phyloP scores from a whole-genome alignment of 495 filamentous ascomycete genomes.

The Delitschia confertaspora region DNA sequence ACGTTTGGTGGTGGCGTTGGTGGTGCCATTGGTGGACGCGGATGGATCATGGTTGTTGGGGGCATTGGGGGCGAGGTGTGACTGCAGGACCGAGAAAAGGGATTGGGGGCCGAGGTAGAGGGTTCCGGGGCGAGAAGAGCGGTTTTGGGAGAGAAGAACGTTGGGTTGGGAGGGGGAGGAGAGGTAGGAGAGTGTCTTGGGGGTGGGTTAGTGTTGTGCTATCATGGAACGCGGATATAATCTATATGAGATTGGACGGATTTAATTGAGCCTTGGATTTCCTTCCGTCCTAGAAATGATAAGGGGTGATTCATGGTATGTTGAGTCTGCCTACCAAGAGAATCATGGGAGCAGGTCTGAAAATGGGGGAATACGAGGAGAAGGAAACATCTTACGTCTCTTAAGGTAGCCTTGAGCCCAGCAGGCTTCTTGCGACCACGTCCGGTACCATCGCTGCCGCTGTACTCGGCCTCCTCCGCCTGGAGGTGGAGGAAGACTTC shows the following conservation, averaged over 20 bases:
- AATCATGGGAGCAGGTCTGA: not conserved
- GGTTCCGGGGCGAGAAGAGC: slow-evolving; percentile 11
- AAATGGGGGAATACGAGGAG: not conserved
- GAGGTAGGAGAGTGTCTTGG: slow-evolving; percentile 14
- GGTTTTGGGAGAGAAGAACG: not conserved
- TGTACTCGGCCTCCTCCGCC: slow-evolving; percentile 16
- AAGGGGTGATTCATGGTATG: too few relatives aligned
- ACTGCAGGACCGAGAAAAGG: slow-evolving; percentile 15
- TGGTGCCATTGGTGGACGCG: too few relatives aligned
- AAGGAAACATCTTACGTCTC: slow-evolving; percentile 9
- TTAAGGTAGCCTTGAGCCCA: slow-evolving; percentile 7
- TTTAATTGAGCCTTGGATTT: too few relatives aligned
- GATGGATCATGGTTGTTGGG: slow-evolving; percentile 19
- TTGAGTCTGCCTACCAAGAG: too few relatives aligned
- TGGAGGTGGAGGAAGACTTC: slow-evolving; percentile 24
- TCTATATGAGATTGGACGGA: too few relatives aligned
- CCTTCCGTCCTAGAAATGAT: too few relatives aligned
- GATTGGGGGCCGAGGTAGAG: slow-evolving; percentile 18
- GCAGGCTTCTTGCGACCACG: slow-evolving; percentile 6
- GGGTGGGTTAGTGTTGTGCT: not conserved
- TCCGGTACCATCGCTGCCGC: slow-evolving; percentile 8
- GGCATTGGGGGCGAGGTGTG: too few relatives aligned
- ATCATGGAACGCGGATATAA: not conserved
- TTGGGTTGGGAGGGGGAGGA: not conserved
- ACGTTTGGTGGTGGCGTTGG: too few relatives aligned